Conservation (phyloP, 169 alveolate genomes). For the Eimeria acervulina region DNA sequence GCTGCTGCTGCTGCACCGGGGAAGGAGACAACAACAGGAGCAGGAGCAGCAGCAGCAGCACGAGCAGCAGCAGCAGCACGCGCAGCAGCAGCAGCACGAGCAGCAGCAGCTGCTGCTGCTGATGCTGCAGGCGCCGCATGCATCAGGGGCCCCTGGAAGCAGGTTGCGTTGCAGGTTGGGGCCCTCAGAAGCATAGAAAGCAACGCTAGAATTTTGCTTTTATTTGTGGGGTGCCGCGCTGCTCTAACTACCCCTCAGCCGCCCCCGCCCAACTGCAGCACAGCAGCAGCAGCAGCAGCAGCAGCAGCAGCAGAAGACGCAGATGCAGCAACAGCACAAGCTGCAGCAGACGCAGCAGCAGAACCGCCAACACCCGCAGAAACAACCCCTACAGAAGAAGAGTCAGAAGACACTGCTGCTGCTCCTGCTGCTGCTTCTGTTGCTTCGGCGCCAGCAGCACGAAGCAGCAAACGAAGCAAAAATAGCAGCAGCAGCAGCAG, state of each 20-base stretch:
- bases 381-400: neutral
- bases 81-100: neutral
- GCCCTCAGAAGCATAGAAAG: neutral
- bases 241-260: conserved; percentile 32
- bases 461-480: neutral
- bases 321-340: neutral
- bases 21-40: neutral
- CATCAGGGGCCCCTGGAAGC: neutral
- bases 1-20: neutral
- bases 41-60: neutral
- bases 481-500: neutral
- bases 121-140: neutral
- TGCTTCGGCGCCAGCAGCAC: neutral
- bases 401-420: neutral
- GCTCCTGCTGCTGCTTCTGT: conserved; percentile 31
- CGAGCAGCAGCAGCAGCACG: neutral
- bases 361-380: neutral
- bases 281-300: neutral
- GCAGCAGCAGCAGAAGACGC: neutral
- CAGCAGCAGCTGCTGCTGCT: conserved; percentile 21
- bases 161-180: neutral
- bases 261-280: neutral
- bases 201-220: neutral
- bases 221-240: neutral
- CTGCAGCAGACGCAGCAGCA: neutral